Base-by-base conservation (phyloP, 495 filamentous ascomycete species). In the Jackrogersella minutella region DNA sequence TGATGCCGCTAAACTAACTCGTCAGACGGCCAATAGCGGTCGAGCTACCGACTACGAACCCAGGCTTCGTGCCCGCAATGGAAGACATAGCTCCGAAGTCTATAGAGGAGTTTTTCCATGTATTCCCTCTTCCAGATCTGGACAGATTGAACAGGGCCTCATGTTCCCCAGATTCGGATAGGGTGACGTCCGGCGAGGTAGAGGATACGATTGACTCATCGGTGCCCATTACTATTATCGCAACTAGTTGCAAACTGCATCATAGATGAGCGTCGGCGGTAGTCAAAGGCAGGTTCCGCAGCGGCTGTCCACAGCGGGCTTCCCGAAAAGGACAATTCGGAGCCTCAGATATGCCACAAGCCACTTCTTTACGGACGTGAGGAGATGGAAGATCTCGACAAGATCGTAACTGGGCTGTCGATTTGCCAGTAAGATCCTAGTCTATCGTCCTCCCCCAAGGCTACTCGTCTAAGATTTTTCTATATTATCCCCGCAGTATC, bases 401-500 rank as follows among this genome's bases (percentile, higher is more conserved):
- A 51, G 59, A 69, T 50, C 54, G 54, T 54, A 57, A 26, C 60
- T 51, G 66, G 66, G 34, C 56, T 64, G 60, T 69, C 66, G 60
- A 56, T 61, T 57, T 69, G 66, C 52, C 64, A 69, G 66, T 34
- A 4, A 16, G 8, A 57, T 56, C 66, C 66, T 40, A 21, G 66
- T 61, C 56, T 33, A 44, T 4, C 9, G 44, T 16, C 55, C 41
- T 28, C 37, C 17, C 31, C 5, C 56, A 50, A 26, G 51, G 17
- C 47, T 58, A 58, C 58, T 26, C 36, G 44, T 37, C 57, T 26
- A 17, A 11, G 22, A 46, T 55, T 31, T 31, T 59, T 59, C 21
- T 52, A 69, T 61, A 46, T 41, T 57, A 69, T 64, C 66, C 56
- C 60, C 66, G 60, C 66, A 64, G 61, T 60, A 51, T 62, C 41